Evolutionary conservation across 768 basidiomycete species (phyloP).

Genomic region (Boletus reticuloceps): DNA sequence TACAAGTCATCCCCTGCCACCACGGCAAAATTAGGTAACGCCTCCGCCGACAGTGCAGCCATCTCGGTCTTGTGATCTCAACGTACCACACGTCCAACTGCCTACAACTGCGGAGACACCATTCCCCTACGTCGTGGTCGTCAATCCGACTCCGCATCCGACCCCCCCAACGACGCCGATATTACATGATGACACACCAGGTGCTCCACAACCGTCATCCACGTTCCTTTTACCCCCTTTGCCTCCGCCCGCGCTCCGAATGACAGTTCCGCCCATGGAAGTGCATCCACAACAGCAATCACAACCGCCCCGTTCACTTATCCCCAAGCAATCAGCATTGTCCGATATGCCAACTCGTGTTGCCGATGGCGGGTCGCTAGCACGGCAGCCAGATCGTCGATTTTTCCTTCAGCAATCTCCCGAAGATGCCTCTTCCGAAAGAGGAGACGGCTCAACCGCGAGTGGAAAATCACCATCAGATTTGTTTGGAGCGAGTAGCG

Average conservation of each 20-base stretch:
- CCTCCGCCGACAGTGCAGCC: slow-evolving; percentile 2
- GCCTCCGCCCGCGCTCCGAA: slow-evolving; percentile 23
- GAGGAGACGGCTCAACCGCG: slow-evolving; percentile 28
- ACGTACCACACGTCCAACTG: slow-evolving; percentile 27
- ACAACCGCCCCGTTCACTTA: slow-evolving; percentile 15
- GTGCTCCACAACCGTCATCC: slow-evolving; percentile 24
- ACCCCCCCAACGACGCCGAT: slow-evolving; percentile 74
- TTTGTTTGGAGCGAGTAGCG: slow-evolving; percentile 34
- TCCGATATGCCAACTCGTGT: slow-evolving; percentile 8
- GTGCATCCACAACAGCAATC: slow-evolving; percentile 11
- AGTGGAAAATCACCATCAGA: slow-evolving; percentile 35
- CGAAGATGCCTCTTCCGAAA: slow-evolving; percentile 37
- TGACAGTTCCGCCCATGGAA: neutral
- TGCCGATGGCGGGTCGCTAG: slow-evolving; percentile 24
- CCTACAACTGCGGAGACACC: slow-evolving; percentile 25
- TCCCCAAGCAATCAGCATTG: neutral
- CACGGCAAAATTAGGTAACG: neutral
- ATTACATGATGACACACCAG: slow-evolving; percentile 26
- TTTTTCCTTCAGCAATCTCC: slow-evolving; percentile 48
- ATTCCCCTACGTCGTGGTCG: slow-evolving; percentile 61
- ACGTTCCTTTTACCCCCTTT: slow-evolving; percentile 30
- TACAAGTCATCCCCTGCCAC: slow-evolving; percentile 5
- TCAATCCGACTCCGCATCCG: slow-evolving; percentile 75
- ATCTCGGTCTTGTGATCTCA: slow-evolving; percentile 13
- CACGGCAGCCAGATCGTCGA: slow-evolving; percentile 38